Percentiles rank a stretch among this genome's conserved stretches.
Conservation (phyloP, 495 filamentous ascomycete species). For the Baudoinia panamericana region DNA sequence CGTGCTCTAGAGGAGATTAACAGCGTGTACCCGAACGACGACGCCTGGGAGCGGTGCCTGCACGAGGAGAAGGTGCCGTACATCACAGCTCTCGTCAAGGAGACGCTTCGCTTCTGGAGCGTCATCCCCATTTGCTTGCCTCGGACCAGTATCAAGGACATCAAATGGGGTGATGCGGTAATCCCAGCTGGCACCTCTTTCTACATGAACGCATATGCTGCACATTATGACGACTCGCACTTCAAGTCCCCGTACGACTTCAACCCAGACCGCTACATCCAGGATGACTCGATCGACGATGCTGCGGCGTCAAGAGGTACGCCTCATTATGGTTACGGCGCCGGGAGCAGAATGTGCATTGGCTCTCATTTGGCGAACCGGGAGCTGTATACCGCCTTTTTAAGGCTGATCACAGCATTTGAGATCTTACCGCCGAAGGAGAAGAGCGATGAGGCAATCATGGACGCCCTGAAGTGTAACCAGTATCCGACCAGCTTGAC, state of each 20-base stretch:
- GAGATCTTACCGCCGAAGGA: slow-evolving; percentile 38
- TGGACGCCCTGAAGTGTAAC: slow-evolving; percentile 53
- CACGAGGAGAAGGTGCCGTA: slow-evolving; percentile 59
- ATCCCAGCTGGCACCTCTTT: slow-evolving; percentile 55
- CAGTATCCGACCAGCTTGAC: slow-evolving; percentile 50
- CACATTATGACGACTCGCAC: slow-evolving; percentile 53
- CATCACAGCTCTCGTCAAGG: slow-evolving; percentile 55
- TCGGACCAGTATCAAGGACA: slow-evolving; percentile 49
- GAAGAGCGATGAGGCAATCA: slow-evolving; percentile 39
- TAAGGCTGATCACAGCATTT: slow-evolving; percentile 57
- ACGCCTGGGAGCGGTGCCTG: slow-evolving; percentile 53
- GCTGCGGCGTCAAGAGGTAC: slow-evolving; percentile 44
- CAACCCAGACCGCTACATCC: slow-evolving; percentile 53
- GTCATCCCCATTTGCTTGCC: slow-evolving; percentile 62
- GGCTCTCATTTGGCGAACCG: slow-evolving; percentile 57
- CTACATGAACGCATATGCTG: slow-evolving; percentile 61
- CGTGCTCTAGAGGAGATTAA: slow-evolving; percentile 51
- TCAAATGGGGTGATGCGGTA: slow-evolving; percentile 43
- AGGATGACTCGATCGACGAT: slow-evolving; percentile 25
- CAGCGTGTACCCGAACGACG: slow-evolving; percentile 48
- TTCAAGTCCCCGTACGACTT: slow-evolving; percentile 49
- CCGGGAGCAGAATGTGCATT: slow-evolving; percentile 59
- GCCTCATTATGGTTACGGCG: slow-evolving; percentile 58
- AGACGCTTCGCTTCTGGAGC: slow-evolving; percentile 57
- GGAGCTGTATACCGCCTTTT: slow-evolving; percentile 53